A percentile compares a stretch with the other conserved stretches of the same genome.
Evolutionary conservation across 1,284 basidiomycete species (phyloP).

Genomic region (Trametes versicolor): DNA sequence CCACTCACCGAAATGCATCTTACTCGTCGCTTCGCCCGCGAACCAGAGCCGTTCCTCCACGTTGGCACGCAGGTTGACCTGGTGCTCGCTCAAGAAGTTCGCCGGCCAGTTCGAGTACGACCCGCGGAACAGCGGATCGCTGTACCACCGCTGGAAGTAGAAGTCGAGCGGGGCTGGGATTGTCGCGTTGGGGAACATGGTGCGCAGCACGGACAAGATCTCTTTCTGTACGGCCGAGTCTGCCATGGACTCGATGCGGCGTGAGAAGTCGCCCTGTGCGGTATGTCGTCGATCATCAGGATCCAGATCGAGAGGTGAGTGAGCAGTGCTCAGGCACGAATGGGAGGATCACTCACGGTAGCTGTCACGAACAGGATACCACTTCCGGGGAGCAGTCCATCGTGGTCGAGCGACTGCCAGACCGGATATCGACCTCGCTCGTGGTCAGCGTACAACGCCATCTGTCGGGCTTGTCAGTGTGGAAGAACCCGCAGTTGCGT

Average conservation of each 20-base stretch:
- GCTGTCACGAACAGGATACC: slow-evolving; percentile 73
- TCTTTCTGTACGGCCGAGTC: slow-evolving; percentile 60
- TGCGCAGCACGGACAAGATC: slow-evolving; percentile 60
- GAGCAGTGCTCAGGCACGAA: not conserved
- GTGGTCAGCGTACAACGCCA: slow-evolving; percentile 70
- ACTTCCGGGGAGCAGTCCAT: slow-evolving; percentile 67
- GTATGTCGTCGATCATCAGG: slow-evolving; percentile 3
- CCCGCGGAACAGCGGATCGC: slow-evolving; percentile 67
- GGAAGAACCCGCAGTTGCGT: not conserved
- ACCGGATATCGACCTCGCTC: slow-evolving; percentile 73
- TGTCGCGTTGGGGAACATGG: slow-evolving; percentile 65
- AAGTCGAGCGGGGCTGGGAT: slow-evolving; percentile 65
- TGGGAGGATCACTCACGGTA: slow-evolving; percentile 52
- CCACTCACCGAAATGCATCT: slow-evolving; percentile 62
- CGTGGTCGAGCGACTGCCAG: slow-evolving; percentile 75
- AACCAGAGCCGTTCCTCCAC: slow-evolving; percentile 65
- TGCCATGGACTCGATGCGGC: slow-evolving; percentile 64
- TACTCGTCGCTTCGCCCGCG: slow-evolving; percentile 70
- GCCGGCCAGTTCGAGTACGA: slow-evolving; percentile 78
- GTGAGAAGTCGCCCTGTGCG: slow-evolving; percentile 69
- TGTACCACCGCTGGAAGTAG: slow-evolving; percentile 65
- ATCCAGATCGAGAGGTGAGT: not conserved
- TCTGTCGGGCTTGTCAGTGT: slow-evolving; percentile 47
- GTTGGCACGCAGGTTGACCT: slow-evolving; percentile 66
- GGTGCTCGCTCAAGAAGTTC: slow-evolving; percentile 61